These are phyloP conservation scores for Clausena lansium DNA, from an alignment of 345 rosid genomes.

Conservation along the genomic window DNA sequence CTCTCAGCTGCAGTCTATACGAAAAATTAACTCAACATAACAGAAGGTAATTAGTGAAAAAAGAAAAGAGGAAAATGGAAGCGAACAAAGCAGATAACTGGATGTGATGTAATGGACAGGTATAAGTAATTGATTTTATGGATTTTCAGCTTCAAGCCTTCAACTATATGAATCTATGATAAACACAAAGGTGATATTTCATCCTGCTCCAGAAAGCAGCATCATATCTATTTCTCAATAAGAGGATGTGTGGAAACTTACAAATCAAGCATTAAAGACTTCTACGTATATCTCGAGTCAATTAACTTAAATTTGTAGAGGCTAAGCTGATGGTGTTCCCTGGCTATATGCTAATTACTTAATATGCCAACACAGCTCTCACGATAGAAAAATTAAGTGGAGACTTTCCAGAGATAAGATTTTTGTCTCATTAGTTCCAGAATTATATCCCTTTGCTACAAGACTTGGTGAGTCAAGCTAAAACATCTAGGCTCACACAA, in stretches of 20 bases:
- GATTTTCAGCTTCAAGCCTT: background rate
- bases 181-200: background rate
- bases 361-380: background rate
- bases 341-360: background rate
- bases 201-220: background rate
- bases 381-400: too few species aligned
- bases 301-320: background rate
- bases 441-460: background rate
- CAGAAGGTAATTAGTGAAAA: conserved; percentile 9
- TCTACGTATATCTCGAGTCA: background rate
- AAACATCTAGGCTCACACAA: background rate
- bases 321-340: background rate
- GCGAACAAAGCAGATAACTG: background rate
- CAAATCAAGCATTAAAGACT: background rate
- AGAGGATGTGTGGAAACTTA: background rate
- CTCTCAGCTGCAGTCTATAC: conserved; percentile 18
- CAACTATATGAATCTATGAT: background rate
- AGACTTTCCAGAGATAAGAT: background rate
- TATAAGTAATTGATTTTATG: background rate
- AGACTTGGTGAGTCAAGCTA: background rate
- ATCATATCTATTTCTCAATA: background rate
- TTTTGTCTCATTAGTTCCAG: background rate
- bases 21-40: background rate
- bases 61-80: background rate
- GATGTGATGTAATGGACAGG: background rate